These are phyloP conservation scores for Asterionellopsis glacialis DNA, from an alignment of 108 stramenopile species.

Conservation along the genomic window DNA sequence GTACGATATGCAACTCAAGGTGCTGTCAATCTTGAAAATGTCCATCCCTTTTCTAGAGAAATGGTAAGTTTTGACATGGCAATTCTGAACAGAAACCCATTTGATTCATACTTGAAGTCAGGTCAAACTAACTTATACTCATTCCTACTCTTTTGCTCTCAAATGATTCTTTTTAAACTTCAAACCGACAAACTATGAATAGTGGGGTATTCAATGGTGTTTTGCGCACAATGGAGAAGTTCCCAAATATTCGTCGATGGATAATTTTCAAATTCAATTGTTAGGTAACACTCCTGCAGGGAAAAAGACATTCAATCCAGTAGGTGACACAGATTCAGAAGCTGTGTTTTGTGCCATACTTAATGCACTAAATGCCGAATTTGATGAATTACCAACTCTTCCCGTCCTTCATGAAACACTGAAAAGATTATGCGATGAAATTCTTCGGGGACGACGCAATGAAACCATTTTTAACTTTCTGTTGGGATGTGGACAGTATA, in stretches of 20 bases:
- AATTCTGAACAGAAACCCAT: background rate
- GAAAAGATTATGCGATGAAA: slow-evolving; percentile 47
- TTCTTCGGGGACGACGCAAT: slow-evolving; percentile 41
- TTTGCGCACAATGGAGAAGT: slow-evolving; percentile 89
- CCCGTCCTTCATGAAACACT: slow-evolving; percentile 64
- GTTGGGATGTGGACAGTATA: slow-evolving; percentile 53
- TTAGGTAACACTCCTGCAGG: slow-evolving; percentile 19
- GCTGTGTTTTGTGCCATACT: slow-evolving; percentile 74
- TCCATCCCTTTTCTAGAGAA: slow-evolving; percentile 83
- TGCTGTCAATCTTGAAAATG: slow-evolving; percentile 63
- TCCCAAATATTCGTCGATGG: slow-evolving; percentile 23
- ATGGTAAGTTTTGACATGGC: slow-evolving; percentile 41
- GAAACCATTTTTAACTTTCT: slow-evolving; percentile 82
- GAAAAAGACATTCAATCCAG: slow-evolving; percentile 28
- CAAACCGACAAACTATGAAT: background rate
- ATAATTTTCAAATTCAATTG: slow-evolving; percentile 12
- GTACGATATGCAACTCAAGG: slow-evolving; percentile 85
- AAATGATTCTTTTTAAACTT: too few species aligned
- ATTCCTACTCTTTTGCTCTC: too few species aligned
- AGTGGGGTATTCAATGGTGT: slow-evolving; percentile 47
- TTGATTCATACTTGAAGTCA: slow-evolving; percentile 5
- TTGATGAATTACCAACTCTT: slow-evolving; percentile 52
- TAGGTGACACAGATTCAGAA: slow-evolving; percentile 83
- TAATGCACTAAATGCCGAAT: slow-evolving; percentile 65
- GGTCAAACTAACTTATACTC: too few species aligned